Conservation (phyloP, 345 rosid genomes). For the Lepidium aucheri region DNA sequence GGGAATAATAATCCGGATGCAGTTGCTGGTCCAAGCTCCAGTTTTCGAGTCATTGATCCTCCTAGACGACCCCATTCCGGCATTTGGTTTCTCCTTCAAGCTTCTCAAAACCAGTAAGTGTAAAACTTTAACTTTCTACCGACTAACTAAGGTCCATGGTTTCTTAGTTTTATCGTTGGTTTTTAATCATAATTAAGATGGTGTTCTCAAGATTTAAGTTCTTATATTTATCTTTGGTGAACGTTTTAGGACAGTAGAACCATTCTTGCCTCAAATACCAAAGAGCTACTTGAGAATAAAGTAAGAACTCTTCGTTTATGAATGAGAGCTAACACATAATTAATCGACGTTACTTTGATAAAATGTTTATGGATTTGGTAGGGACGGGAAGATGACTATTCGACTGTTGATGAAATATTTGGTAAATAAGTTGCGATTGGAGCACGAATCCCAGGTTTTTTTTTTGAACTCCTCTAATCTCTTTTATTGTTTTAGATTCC, state of each 20-base stretch:
- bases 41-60: slow-evolving; percentile 69
- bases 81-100: slow-evolving; percentile 90
- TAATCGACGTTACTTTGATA: background rate
- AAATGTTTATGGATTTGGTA: slow-evolving; percentile 31
- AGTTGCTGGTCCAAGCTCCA: slow-evolving; percentile 54
- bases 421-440: slow-evolving; percentile 86
- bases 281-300: slow-evolving; percentile 98
- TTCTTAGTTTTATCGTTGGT: background rate
- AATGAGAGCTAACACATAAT: background rate
- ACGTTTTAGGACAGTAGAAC: slow-evolving; percentile 46
- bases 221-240: background rate
- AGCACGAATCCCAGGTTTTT: slow-evolving; percentile 94
- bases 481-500: slow-evolving; percentile 21
- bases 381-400: slow-evolving; percentile 97
- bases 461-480: slow-evolving; percentile 1
- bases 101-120: slow-evolving; percentile 92
- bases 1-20: slow-evolving; percentile 32
- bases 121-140: background rate
- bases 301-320: slow-evolving; percentile 31
- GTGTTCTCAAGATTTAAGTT: background rate
- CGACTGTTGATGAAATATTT: slow-evolving; percentile 85
- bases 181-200: background rate
- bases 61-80: slow-evolving; percentile 78
- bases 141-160: background rate
- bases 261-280: slow-evolving; percentile 86